A percentile compares a stretch with the other conserved stretches of the same genome.
Evolutionary conservation across 345 rosid genomes (phyloP).

Genomic region (Jatropha curcas): DNA sequence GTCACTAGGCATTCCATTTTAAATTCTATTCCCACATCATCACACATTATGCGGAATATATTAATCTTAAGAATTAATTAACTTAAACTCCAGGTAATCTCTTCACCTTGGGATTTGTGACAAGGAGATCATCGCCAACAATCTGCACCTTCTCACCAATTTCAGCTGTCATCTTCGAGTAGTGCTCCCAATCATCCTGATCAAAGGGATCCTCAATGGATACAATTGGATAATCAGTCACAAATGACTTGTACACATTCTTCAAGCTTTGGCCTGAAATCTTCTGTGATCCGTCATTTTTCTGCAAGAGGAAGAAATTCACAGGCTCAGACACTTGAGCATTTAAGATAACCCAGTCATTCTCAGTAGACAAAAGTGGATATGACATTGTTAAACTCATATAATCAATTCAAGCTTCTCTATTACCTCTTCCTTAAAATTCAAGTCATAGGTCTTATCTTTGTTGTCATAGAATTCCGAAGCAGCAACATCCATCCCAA

Average conservation of each 20-base stretch:
- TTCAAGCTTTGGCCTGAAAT: conserved; percentile 62
- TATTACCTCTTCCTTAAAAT: conserved; percentile 65
- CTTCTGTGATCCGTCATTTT: conserved; percentile 60
- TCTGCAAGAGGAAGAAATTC: conserved; percentile 46
- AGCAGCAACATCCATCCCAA: conserved; percentile 99
- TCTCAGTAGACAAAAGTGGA: neutral
- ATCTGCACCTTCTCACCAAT: conserved; percentile 61
- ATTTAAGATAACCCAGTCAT: neutral
- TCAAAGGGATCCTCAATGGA: conserved; percentile 76
- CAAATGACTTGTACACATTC: conserved; percentile 62
- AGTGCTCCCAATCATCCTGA: conserved; percentile 75
- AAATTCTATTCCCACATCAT: too few relatives aligned
- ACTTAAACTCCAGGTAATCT: too few relatives aligned
- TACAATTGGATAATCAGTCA: conserved; percentile 56
- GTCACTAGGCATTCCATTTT: too few relatives aligned
- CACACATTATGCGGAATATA: too few relatives aligned
- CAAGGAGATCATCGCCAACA: conserved; percentile 74
- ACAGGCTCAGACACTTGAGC: too few relatives aligned
- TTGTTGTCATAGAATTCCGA: conserved; percentile 75
- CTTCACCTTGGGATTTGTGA: conserved; percentile 77
- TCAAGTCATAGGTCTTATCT: conserved; percentile 80
- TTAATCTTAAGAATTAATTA: too few relatives aligned
- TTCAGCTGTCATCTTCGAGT: conserved; percentile 53
- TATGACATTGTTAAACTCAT: neutral
- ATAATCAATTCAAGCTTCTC: too few relatives aligned